Base-by-base conservation (phyloP, 495 filamentous ascomycete genomes). In the Annulohypoxylon nitens region DNA sequence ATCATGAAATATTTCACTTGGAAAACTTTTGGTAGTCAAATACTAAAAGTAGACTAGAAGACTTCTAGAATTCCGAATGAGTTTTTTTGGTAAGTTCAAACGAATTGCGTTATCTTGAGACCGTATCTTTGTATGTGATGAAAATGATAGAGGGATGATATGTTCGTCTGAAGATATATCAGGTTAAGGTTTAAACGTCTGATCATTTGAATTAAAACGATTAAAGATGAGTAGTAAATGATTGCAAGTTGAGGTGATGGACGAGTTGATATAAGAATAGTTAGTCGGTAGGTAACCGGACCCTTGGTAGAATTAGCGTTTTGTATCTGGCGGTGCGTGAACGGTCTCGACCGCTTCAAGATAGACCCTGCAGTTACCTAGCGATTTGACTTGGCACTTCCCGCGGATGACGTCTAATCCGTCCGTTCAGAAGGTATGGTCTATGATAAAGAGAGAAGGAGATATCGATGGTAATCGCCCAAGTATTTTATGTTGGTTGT, bases 251-350 rank as follows among this genome's bases (percentile, higher is more conserved):
- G 4, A 33, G 16, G 53, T n/a, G 20, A 37, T 37, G n/a, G 33
- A 37, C 4, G 39, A 43, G 39, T 26, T 57, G n/a, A 37, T 36
- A 20, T 18, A 34, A 37, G 8, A 57, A 57, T 37, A 20, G 34
- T n/a, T 30, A 55, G 30, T 54, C 39, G n/a, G 26, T 37, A 57
- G 10, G n/a, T 10, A 36, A 45, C 39, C 65, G 48, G 51, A 50
- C 12, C 16, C 18, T 58, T 62, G 55, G 55, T 64, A 61, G 3
- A 51, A 25, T 67, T 70, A 64, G 65, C 48, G 63, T 58, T 58
- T 57, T 57, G 51, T 60, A 64, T 20, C 12, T 9, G 43, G 43
- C 54, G 59, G 64, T 60, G 51, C 62, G n/a, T 30, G 25, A 54
- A 54, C 14, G n/a, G 34, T 54, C 23, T 43, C 36, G 36, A 65